Conservation (phyloP, 2,329 filamentous ascomycete genomes). For the Alternaria sp. region DNA sequence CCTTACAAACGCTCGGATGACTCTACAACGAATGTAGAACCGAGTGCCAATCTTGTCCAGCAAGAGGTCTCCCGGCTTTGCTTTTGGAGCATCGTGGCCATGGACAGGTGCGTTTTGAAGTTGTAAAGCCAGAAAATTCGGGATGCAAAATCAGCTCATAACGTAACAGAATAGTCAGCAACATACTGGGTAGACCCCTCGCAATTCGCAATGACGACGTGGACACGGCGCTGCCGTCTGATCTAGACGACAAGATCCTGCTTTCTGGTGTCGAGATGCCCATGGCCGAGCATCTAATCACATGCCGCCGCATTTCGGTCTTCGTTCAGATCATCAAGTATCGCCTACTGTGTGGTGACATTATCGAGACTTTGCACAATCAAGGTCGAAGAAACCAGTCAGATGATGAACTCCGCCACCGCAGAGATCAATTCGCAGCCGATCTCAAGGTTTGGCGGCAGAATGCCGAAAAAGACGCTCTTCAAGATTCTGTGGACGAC, state of each 20-base stretch:
- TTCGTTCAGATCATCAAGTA: background rate
- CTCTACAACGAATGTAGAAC: background rate
- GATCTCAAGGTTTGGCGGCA: background rate
- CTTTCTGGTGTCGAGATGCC: background rate
- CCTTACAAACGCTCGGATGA: background rate
- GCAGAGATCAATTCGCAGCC: background rate
- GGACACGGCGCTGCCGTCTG: background rate
- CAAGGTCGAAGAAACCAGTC: background rate
- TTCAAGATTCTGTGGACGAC: background rate
- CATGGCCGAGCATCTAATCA: background rate
- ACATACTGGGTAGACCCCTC: background rate
- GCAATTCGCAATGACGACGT: background rate
- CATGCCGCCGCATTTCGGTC: background rate
- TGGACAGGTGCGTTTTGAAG: background rate
- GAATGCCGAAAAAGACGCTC: background rate
- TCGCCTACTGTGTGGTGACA: background rate
- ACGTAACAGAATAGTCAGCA: background rate
- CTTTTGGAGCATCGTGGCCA: constrained; percentile 1
- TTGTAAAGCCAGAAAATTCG: background rate
- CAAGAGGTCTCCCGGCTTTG: background rate
- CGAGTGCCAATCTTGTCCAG: background rate
- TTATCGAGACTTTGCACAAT: background rate
- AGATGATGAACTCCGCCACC: background rate
- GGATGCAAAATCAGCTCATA: background rate
- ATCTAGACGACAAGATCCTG: background rate